Conservation (phyloP, 805 yeast genomes). For the Barnettozyma siamensis region DNA sequence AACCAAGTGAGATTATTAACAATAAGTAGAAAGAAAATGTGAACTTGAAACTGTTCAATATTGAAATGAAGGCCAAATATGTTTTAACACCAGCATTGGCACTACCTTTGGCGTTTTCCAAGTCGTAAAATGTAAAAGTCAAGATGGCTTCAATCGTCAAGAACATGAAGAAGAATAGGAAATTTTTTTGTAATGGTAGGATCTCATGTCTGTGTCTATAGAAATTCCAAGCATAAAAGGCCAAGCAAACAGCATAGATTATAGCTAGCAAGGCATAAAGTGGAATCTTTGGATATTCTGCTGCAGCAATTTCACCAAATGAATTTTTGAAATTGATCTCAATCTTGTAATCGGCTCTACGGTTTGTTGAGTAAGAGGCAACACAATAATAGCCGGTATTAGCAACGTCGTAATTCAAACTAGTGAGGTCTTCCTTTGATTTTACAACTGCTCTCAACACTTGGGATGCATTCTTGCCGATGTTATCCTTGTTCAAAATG, state of each 20-base stretch:
- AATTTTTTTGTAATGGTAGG: conserved; percentile 83
- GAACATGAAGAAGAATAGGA: conserved; percentile 78
- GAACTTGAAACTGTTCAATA: conserved; percentile 73
- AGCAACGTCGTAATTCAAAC: conserved; percentile 56
- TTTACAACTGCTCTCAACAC: conserved; percentile 53
- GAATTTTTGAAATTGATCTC: conserved; percentile 85
- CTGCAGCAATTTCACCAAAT: conserved; percentile 82
- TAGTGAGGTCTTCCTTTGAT: conserved; percentile 53
- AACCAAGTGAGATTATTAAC: conserved; percentile 82
- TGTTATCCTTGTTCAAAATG: conserved; percentile 41
- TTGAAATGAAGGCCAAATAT: conserved; percentile 71
- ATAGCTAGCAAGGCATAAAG: conserved; percentile 82
- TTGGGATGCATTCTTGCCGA: conserved; percentile 42
- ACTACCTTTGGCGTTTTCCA: conserved; percentile 59
- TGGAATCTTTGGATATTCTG: conserved; percentile 87
- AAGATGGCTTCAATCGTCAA: conserved; percentile 79
- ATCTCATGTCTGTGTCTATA: conserved; percentile 82
- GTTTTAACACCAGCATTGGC: conserved; percentile 51
- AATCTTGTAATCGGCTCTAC: conserved; percentile 45
- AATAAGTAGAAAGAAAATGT: conserved; percentile 86
- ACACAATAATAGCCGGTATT: conserved; percentile 92
- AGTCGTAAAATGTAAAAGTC: conserved; percentile 88
- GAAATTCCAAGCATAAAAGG: conserved; percentile 80
- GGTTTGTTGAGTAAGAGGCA: conserved; percentile 48
- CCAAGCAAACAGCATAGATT: conserved; percentile 73